Conservation (phyloP, 257 asterid genomes). For the Solanum neorickii region DNA sequence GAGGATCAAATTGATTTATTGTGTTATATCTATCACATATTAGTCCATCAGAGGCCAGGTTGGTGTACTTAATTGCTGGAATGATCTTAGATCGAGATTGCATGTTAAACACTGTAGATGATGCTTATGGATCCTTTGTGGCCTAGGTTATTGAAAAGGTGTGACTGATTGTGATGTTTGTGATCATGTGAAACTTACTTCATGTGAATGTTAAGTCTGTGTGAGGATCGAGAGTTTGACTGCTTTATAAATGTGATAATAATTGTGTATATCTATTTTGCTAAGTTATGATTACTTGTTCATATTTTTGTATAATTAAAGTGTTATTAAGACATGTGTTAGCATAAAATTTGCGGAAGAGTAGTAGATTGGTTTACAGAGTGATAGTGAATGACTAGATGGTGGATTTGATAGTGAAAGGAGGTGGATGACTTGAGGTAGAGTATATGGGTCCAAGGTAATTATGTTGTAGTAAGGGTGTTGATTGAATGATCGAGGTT, state of each 20-base stretch:
- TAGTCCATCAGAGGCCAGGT: background rate
- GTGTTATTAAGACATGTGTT: background rate
- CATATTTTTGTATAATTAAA: too few species aligned
- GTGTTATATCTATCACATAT: too few species aligned
- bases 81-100: too few species aligned
- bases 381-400: background rate
- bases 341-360: background rate
- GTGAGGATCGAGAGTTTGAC: background rate
- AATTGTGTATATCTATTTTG: background rate
- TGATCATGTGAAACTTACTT: background rate
- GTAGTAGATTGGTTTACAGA: background rate
- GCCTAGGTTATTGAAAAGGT: background rate
- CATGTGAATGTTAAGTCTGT: background rate
- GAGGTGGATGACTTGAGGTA: background rate
- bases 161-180: background rate
- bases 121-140: background rate
- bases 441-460: background rate
- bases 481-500: background rate
- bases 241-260: background rate
- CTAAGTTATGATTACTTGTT: background rate
- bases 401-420: background rate
- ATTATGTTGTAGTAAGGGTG: background rate
- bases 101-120: background rate
- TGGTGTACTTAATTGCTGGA: background rate
- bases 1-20: background rate